Evolutionary conservation across 768 basidiomycete species (phyloP).

Genomic region (Daedaleopsis sinensis): DNA sequence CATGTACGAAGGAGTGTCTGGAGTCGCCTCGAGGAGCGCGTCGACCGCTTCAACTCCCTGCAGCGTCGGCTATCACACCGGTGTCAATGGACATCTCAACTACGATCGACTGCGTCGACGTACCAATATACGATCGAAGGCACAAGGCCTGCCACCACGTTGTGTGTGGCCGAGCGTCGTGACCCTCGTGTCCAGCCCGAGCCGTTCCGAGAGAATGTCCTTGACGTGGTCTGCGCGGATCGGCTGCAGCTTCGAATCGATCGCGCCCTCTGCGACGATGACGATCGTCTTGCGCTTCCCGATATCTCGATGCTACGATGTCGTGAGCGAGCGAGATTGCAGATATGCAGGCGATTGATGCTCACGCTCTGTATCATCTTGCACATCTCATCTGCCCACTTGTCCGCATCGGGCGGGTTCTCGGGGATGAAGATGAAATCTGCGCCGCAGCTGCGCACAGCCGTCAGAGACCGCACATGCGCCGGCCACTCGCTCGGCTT

Average conservation of each 20-base stretch:
- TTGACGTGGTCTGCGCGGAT: conserved; percentile 92
- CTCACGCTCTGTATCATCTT: conserved; percentile 75
- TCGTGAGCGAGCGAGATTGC: background rate
- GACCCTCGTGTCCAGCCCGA: conserved; percentile 93
- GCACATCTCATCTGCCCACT: conserved; percentile 96
- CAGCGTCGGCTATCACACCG: conserved; percentile 73
- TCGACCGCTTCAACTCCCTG: conserved; percentile 95
- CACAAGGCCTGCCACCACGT: conserved; percentile 92
- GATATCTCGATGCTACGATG: conserved; percentile 74
- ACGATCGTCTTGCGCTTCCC: conserved; percentile 99
- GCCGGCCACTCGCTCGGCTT: conserved; percentile 22
- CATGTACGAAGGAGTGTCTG: conserved; percentile 94
- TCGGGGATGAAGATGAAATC: conserved; percentile 99
- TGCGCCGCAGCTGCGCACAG: conserved; percentile 71
- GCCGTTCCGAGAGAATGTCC: conserved; percentile 79
- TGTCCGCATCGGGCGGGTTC: conserved; percentile 71
- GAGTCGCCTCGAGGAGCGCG: conserved; percentile 81
- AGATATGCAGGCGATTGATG: conserved; percentile 8
- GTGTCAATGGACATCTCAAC: background rate
- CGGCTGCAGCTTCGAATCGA: conserved; percentile 86
- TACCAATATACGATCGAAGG: conserved; percentile 90
- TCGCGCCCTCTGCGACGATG: conserved; percentile 96
- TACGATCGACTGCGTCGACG: conserved; percentile 25
- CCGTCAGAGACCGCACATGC: background rate
- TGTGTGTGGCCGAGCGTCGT: conserved; percentile 98